phyloP scores from a whole-genome alignment of 345 rosid species.

The Raphanus raphanistrum region DNA sequence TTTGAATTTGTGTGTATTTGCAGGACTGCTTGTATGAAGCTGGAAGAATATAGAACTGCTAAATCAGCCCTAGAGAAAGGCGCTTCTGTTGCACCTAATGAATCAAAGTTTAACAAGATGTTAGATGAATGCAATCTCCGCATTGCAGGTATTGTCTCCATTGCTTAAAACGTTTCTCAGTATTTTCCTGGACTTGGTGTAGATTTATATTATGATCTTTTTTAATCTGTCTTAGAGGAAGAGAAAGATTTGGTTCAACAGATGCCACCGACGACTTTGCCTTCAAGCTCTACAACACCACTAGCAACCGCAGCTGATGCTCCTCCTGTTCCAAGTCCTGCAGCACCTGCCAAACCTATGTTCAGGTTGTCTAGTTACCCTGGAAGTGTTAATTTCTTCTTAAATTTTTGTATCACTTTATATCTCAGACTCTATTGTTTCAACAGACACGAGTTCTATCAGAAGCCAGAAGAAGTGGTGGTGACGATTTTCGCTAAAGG shows the following conservation, averaged over 20 bases:
- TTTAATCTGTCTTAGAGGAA: constrained; percentile 43
- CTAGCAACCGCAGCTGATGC: constrained; percentile 30
- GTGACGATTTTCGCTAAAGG: constrained; percentile 75
- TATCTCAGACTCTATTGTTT: constrained; percentile 22
- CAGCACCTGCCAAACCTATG: constrained; percentile 48
- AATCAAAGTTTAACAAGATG: constrained; percentile 49
- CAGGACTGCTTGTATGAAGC: constrained; percentile 73
- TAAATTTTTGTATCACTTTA: not conserved
- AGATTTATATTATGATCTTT: constrained; percentile 1
- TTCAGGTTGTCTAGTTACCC: constrained; percentile 49
- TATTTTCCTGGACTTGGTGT: not conserved
- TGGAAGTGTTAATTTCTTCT: not conserved
- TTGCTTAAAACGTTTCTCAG: not conserved
- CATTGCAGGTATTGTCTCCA: constrained; percentile 46
- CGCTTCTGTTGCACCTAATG: constrained; percentile 46
- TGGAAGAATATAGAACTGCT: constrained; percentile 65
- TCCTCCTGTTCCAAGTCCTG: constrained; percentile 26
- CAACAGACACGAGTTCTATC: constrained; percentile 74
- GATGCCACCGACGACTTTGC: constrained; percentile 28
- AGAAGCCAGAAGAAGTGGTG: constrained; percentile 66
- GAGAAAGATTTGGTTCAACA: constrained; percentile 33
- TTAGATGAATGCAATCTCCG: constrained; percentile 55
- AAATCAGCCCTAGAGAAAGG: constrained; percentile 68
- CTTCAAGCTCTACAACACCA: constrained; percentile 35
- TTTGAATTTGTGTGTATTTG: not conserved